These are phyloP conservation scores for Phytophthora constricta DNA, from an alignment of 352 stramenopile genomes.

Conservation along the genomic window DNA sequence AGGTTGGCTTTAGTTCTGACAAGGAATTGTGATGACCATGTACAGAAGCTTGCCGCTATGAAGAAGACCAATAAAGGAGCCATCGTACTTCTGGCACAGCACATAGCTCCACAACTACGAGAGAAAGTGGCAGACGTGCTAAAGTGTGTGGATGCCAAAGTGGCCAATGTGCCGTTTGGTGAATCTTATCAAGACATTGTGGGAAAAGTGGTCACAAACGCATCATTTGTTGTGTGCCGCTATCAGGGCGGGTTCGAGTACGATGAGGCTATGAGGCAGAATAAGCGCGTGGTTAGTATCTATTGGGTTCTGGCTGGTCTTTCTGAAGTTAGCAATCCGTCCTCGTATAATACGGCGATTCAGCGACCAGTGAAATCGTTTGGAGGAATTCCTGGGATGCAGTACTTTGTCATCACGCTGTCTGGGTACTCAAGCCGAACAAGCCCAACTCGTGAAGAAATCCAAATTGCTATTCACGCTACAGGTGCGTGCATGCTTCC, in stretches of 20 bases:
- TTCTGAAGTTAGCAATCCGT: slow-evolving; percentile 38
- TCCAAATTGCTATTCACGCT: slow-evolving; percentile 84
- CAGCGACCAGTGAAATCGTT: slow-evolving; percentile 66
- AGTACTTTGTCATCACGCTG: slow-evolving; percentile 82
- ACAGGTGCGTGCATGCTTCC: slow-evolving; percentile 87
- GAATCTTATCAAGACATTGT: slow-evolving; percentile 82
- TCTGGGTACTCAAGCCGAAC: slow-evolving; percentile 85
- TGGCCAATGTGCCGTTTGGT: slow-evolving; percentile 76
- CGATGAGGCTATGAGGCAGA: slow-evolving; percentile 70
- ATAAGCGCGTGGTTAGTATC: slow-evolving; percentile 80
- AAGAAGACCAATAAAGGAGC: slow-evolving; percentile 55
- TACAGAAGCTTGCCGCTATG: slow-evolving; percentile 59
- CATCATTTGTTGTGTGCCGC: slow-evolving; percentile 82
- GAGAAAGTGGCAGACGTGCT: slow-evolving; percentile 71
- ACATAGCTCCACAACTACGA: slow-evolving; percentile 71
- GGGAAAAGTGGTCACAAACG: slow-evolving; percentile 77
- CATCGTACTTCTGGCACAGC: slow-evolving; percentile 79
- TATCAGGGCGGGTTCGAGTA: slow-evolving; percentile 87
- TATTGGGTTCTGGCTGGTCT: slow-evolving; percentile 79
- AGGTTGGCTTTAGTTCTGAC: slow-evolving; percentile 2
- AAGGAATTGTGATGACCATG: background rate
- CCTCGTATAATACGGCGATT: slow-evolving; percentile 55
- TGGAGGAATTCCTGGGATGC: slow-evolving; percentile 79
- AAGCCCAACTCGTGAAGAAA: slow-evolving; percentile 76
- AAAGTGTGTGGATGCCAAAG: slow-evolving; percentile 76